Conservation (phyloP, 2,329 filamentous ascomycete species). For the Talaromyces sp. region DNA sequence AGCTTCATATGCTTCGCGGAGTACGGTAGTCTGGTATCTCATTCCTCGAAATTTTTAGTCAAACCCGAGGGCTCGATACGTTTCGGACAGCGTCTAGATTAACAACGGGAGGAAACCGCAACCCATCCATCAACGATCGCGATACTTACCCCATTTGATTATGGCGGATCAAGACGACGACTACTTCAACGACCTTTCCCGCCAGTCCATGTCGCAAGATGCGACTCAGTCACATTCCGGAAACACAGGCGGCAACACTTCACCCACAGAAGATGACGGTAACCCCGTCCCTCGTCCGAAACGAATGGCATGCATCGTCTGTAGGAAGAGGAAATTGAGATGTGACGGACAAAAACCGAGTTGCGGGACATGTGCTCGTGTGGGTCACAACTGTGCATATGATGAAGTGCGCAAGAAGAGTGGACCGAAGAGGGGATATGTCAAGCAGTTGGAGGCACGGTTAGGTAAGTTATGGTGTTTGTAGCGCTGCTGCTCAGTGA, state of each 20-base stretch:
- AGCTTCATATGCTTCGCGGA: not conserved
- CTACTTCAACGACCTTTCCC: conserved; percentile 57
- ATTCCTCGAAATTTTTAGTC: not conserved
- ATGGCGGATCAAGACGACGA: conserved; percentile 34
- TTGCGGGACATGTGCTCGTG: conserved; percentile 82
- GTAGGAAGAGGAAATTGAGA: conserved; percentile 84
- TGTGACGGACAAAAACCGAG: conserved; percentile 82
- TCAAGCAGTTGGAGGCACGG: conserved; percentile 88
- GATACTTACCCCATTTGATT: not conserved
- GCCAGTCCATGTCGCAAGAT: conserved; percentile 37
- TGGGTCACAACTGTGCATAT: conserved; percentile 83
- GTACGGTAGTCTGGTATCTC: not conserved
- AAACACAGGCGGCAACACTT: conserved; percentile 9
- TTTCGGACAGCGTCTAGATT: not conserved
- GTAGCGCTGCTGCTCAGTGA: not conserved
- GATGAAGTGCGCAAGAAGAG: conserved; percentile 93
- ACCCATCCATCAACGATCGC: not conserved
- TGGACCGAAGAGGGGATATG: conserved; percentile 89
- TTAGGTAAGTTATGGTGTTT: conserved; percentile 63
- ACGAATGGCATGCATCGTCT: conserved; percentile 90
- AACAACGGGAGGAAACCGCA: not conserved
- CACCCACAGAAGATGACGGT: conserved; percentile 32
- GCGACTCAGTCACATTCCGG: conserved; percentile 25
- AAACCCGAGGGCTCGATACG: not conserved
- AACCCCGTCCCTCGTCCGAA: conserved; percentile 76